A percentile compares a stretch with the other conserved stretches of the same genome.
Evolutionary conservation across 306 rosid genomes (phyloP).

Genomic region (Inga leiocalycina): DNA sequence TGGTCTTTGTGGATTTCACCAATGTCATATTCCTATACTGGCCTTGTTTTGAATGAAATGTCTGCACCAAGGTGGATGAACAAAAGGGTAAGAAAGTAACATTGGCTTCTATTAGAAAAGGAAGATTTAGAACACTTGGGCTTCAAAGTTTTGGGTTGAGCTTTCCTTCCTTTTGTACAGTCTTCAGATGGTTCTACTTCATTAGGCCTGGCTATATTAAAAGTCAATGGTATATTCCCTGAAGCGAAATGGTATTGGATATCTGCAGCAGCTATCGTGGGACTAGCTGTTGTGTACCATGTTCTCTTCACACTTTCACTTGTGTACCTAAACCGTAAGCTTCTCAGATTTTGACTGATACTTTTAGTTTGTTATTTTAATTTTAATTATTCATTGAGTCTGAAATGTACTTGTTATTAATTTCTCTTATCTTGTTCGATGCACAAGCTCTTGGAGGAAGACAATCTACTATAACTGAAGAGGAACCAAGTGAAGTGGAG

Average conservation of each 20-base stretch:
- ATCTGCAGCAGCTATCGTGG: conserved; percentile 48
- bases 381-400: background rate
- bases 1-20: conserved; percentile 78
- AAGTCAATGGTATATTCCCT: conserved; percentile 15
- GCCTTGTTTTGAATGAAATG: conserved; percentile 64
- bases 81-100: conserved; percentile 47
- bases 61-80: conserved; percentile 58
- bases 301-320: conserved; percentile 57
- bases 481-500: conserved; percentile 43
- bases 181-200: conserved; percentile 16
- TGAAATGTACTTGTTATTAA: background rate
- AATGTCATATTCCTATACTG: conserved; percentile 62
- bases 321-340: conserved; percentile 64
- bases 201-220: conserved; percentile 38
- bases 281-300: conserved; percentile 48
- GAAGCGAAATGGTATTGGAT: conserved; percentile 56
- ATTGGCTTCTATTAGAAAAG: background rate
- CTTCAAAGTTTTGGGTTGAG: conserved; percentile 23
- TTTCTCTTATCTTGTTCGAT: conserved; percentile 24
- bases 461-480: conserved; percentile 54
- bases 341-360: background rate
- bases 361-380: background rate
- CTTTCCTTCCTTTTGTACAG: conserved; percentile 29
- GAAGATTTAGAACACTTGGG: background rate
- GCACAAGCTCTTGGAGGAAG: conserved; percentile 46